phyloP scores from a whole-genome alignment of 1,284 basidiomycete genomes.

The Neolentinus lepideus region DNA sequence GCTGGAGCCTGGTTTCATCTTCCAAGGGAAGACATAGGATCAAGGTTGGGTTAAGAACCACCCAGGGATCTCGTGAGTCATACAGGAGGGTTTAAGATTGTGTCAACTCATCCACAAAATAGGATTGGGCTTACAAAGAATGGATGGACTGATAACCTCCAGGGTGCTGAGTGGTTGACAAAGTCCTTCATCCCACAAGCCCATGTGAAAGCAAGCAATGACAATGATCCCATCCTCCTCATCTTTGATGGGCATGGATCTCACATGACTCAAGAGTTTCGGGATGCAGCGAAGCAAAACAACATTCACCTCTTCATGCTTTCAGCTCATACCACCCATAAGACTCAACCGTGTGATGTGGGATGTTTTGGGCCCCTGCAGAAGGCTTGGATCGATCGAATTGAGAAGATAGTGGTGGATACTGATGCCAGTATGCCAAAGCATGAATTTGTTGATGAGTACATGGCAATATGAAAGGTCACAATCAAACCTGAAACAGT shows the following conservation, averaged over 20 bases:
- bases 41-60: background rate
- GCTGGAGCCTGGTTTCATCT: constrained; percentile 23
- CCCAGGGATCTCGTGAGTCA: background rate
- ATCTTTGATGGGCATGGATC: constrained; percentile 24
- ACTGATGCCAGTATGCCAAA: constrained; percentile 5
- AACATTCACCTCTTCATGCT: constrained; percentile 26
- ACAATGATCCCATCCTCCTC: constrained; percentile 12
- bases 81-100: constrained; percentile 20
- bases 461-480: constrained; percentile 7
- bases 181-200: constrained; percentile 23
- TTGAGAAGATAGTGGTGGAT: background rate
- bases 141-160: constrained; percentile 32
- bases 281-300: constrained; percentile 16
- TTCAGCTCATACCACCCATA: constrained; percentile 31
- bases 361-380: background rate
- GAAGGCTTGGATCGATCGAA: background rate
- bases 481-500: constrained; percentile 14
- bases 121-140: constrained; percentile 12
- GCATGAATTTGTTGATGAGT: constrained; percentile 12
- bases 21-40: constrained; percentile 14
- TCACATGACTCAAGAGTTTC: constrained; percentile 21
- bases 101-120: background rate
- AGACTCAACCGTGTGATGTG: constrained; percentile 18
- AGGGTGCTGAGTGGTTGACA: constrained; percentile 26
- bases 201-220: background rate